A percentile compares a stretch with the other conserved stretches of the same genome.
These are phyloP conservation scores for Sclerotinia sclerotiorum DNA, from an alignment of 2,329 filamentous ascomycete genomes.

Conservation along the genomic window DNA sequence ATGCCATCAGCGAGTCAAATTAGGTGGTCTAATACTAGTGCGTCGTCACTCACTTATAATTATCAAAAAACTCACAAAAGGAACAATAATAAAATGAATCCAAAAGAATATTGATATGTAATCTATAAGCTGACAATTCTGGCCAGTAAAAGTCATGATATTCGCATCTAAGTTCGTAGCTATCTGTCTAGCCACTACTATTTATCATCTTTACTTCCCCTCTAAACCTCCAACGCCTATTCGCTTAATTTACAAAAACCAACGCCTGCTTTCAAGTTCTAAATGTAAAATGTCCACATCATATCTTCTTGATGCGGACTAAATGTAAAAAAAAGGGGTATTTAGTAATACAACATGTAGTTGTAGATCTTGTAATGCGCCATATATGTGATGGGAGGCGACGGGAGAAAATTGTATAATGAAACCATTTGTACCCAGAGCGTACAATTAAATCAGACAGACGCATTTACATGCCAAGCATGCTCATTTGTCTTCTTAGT, in stretches of 20 bases:
- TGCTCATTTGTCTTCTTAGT: conserved; percentile 70
- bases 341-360: conserved; percentile 3
- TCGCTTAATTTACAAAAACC: background rate
- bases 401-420: background rate
- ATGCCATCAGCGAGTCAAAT: too few species aligned
- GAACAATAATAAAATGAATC: background rate
- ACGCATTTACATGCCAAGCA: conserved; percentile 57
- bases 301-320: background rate
- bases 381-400: background rate
- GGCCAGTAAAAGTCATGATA: conserved; percentile 11
- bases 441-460: background rate
- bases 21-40: too few species aligned
- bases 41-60: too few species aligned
- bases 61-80: background rate
- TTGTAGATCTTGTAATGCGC: background rate
- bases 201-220: background rate
- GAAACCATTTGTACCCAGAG: background rate
- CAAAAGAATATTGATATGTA: background rate
- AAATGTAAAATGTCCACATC: background rate
- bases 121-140: background rate
- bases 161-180: background rate
- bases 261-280: background rate
- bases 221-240: background rate
- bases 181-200: background rate
- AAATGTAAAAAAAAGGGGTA: background rate